Base-by-base conservation (phyloP, 2,329 filamentous ascomycete genomes). In the Hypoxylon rubiginosum region DNA sequence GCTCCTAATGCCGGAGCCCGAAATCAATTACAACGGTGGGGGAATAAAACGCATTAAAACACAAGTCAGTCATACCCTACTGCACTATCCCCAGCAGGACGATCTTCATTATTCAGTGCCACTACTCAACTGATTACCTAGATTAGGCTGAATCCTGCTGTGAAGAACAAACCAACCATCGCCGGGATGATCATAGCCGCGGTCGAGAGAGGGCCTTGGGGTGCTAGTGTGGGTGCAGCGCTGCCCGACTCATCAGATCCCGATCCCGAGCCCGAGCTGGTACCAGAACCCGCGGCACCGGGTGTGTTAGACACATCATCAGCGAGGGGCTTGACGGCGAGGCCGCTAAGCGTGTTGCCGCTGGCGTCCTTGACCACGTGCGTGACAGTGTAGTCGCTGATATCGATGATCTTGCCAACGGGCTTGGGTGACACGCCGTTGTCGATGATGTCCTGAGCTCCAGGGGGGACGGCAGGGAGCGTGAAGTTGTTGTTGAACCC, bases 401-500 rank as follows among this genome's bases (percentile, higher is more conserved):
- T 85, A 67, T 87, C 78, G 68, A 97, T 85, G 57, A 97, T 79
- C 80, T 90, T 88, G 72, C 91, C 91, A 13, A 77, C 80, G 41
- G 89, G 88, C 60, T 89, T 86, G 68, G 86, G 87, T 52, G 79
- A 82, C 65, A 97, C 87, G 67, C 95, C 94, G 52, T 91, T 88
- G 71, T 92, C 84, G 76, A 97, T 95, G 74, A 97, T 84, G 49
- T 86, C 84, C 66, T 90, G 83, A 41, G 89, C 90, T 70, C 90
- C 91, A 3, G 86, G 82, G 11, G 93, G 93, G 5, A 88, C 83
- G 3, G 75, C 80, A 51, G 91, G 94, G 62, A 97, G 82, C 49
- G 90, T 90, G 82, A 97, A 98, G 84, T 93, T 91, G 78, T 82
- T 90, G 79, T 86, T 87, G 84, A 97, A 97, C 67, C 85, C 86